Base-by-base conservation (phyloP, 768 basidiomycete species). In the Basidioascus undulatus region DNA sequence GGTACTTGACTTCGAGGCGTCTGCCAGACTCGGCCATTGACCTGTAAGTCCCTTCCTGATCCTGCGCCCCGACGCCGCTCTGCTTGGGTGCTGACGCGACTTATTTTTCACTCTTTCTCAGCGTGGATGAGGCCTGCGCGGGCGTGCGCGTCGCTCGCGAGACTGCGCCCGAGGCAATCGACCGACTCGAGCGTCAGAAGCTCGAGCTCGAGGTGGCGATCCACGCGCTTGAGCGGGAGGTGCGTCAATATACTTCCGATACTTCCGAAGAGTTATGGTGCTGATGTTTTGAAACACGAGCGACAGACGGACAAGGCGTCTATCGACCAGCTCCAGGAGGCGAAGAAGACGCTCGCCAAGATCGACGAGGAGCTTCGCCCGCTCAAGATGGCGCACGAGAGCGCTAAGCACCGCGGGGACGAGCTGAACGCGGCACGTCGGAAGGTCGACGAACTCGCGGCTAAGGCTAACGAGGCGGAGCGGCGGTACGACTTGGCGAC, bases 131-230 rank as follows among this genome's bases (percentile, higher is more conserved):
- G 57, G 86, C 86, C 3, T 78, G 81, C 1, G 79, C 80, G 2
- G 67, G 81, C 0, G 63, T 94, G 5, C 78, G 86, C 43, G 83
- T 94, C 20, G 81, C 81, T 21, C 74, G 83, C 32, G 89, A 98
- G 62, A 94, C 86, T 0, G 71, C 79, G 44, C 89, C 89, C 0
- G 89, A 96, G 59, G 76, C 69, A 3, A 79, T 96, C 51, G 89
- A 96, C 60, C 74, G 75, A 48, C 66, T 94, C 15, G 81, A 89
- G 53, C 73, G 86, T 16, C 68, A 67, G 39, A 84, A 80, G 57
- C 69, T 94, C 25, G 81, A 89, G 53, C 67, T 96, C 23, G 80
- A 94, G 53, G 74, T 96, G 16, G 89, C 92, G 55, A 78, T 92
- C 18, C 86, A 92, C 55, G 89, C 89, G 9, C 62, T 94, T 39